Evolutionary conservation across 306 rosid genomes (phyloP).

Genomic region (Vigna trinervia): DNA sequence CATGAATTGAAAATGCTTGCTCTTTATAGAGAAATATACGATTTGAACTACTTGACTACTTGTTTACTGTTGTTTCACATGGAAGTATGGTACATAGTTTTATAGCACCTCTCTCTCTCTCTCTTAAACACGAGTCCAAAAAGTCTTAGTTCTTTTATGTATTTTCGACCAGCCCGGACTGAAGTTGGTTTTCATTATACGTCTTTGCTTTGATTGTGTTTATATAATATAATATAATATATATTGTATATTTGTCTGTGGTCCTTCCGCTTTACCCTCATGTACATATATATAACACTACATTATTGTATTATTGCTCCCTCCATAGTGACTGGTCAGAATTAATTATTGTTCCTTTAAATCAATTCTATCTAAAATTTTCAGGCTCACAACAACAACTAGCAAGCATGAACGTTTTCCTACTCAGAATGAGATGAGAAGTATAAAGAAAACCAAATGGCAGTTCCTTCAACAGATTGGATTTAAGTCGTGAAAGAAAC

Average conservation of each 20-base stretch:
- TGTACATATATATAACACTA: conserved; percentile 24
- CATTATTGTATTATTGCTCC: conserved; percentile 43
- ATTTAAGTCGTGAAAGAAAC: conserved; percentile 16
- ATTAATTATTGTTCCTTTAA: conserved; percentile 43
- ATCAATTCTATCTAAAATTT: conserved; percentile 37
- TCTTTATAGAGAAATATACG: conserved; percentile 44
- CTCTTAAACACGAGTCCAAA: conserved; percentile 45
- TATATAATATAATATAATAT: no score
- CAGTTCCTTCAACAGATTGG: conserved; percentile 29
- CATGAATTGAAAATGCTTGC: conserved; percentile 34
- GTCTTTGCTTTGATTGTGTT: conserved; percentile 35
- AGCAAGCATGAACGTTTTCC: conserved; percentile 27
- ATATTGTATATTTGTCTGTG: conserved; percentile 34
- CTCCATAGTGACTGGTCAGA: conserved; percentile 33
- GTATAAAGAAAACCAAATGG: conserved; percentile 21
- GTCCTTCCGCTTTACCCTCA: conserved; percentile 34
- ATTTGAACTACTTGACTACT: conserved; percentile 31
- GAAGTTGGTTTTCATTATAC: conserved; percentile 45
- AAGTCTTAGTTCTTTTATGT: conserved; percentile 52
- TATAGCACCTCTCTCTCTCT: conserved; percentile 17
- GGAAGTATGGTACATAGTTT: conserved; percentile 53
- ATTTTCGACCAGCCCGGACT: conserved; percentile 35
- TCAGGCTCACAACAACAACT: conserved; percentile 17
- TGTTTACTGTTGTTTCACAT: conserved; percentile 64
- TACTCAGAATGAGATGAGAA: conserved; percentile 2